phyloP scores from a whole-genome alignment of 164 flowering plant species.

The Vitis riparia region DNA sequence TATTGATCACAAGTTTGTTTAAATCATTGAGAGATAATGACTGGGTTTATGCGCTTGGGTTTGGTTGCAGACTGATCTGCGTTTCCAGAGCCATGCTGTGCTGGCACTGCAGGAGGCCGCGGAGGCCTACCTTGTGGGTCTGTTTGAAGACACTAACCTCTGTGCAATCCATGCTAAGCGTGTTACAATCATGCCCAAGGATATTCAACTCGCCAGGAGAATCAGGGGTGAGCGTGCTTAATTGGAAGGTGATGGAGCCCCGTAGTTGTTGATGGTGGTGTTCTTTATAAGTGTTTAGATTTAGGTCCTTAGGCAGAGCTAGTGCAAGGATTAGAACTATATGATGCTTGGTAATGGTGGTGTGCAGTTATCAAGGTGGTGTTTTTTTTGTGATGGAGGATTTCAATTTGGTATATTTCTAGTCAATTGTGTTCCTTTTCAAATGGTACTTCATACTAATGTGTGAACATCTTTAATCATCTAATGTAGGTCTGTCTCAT shows the following conservation, averaged over 20 bases:
- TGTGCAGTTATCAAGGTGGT: too few relatives aligned
- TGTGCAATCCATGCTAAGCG: conserved; percentile 31
- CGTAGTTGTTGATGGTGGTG: neutral
- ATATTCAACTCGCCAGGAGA: conserved; percentile 25
- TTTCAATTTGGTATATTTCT: too few relatives aligned
- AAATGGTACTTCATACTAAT: too few relatives aligned
- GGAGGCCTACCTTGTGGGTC: conserved; percentile 24
- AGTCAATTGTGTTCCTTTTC: too few relatives aligned
- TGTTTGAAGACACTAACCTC: conserved; percentile 27
- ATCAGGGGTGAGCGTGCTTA: conserved; percentile 26
- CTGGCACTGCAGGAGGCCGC: conserved; percentile 28
- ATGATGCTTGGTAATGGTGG: too few relatives aligned
- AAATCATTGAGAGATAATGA: too few relatives aligned
- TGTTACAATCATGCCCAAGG: conserved; percentile 31
- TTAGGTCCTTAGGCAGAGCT: too few relatives aligned
- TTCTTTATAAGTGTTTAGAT: too few relatives aligned
- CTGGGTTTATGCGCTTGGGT: neutral
- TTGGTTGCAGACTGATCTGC: conserved; percentile 23
- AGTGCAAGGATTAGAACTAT: neutral
- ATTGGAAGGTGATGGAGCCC: neutral
- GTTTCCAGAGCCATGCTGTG: conserved; percentile 29
- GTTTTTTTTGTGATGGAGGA: too few relatives aligned
- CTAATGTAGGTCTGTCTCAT: too few relatives aligned
- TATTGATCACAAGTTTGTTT: too few relatives aligned
- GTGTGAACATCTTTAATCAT: too few relatives aligned